These are phyloP conservation scores for Boletus vermiculosoides DNA, from an alignment of 768 basidiomycete species.

Conservation along the genomic window DNA sequence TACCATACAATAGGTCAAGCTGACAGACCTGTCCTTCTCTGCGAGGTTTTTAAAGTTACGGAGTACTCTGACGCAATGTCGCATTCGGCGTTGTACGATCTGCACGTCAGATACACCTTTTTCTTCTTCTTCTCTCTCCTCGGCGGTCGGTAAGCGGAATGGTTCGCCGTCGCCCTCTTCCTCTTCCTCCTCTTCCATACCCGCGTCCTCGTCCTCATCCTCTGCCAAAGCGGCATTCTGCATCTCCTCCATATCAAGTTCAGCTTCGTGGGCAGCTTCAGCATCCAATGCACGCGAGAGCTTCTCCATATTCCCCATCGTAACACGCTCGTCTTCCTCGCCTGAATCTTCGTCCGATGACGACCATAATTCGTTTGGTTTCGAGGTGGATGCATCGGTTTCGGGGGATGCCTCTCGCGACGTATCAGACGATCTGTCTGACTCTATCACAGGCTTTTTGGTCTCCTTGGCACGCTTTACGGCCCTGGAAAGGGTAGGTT, in stretches of 20 bases:
- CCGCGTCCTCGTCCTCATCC: constrained; percentile 48
- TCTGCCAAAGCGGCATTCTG: constrained; percentile 50
- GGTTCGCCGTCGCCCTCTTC: constrained; percentile 35
- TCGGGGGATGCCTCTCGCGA: constrained; percentile 48
- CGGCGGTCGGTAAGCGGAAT: constrained; percentile 67
- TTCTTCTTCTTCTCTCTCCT: constrained; percentile 73
- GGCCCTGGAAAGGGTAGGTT: constrained; percentile 28
- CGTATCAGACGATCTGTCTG: constrained; percentile 29
- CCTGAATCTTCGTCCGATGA: constrained; percentile 44
- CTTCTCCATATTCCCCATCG: constrained; percentile 79
- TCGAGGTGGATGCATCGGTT: constrained; percentile 19
- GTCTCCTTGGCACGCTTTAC: constrained; percentile 38
- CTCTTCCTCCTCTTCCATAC: constrained; percentile 39
- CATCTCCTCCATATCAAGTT: constrained; percentile 65
- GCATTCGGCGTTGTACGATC: constrained; percentile 75
- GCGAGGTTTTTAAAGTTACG: constrained; percentile 69
- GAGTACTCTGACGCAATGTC: constrained; percentile 70
- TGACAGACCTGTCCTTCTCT: constrained; percentile 56
- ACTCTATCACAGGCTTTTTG: constrained; percentile 21
- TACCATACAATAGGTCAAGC: constrained; percentile 4
- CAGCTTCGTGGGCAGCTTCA: constrained; percentile 62
- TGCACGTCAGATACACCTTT: constrained; percentile 68
- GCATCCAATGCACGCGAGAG: constrained; percentile 77
- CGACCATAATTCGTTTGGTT: constrained; percentile 32
- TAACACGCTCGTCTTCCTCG: constrained; percentile 57